A percentile compares a stretch with the other conserved stretches of the same genome.
phyloP scores from a whole-genome alignment of 2,329 filamentous ascomycete species.

The Paraphoma sp. region DNA sequence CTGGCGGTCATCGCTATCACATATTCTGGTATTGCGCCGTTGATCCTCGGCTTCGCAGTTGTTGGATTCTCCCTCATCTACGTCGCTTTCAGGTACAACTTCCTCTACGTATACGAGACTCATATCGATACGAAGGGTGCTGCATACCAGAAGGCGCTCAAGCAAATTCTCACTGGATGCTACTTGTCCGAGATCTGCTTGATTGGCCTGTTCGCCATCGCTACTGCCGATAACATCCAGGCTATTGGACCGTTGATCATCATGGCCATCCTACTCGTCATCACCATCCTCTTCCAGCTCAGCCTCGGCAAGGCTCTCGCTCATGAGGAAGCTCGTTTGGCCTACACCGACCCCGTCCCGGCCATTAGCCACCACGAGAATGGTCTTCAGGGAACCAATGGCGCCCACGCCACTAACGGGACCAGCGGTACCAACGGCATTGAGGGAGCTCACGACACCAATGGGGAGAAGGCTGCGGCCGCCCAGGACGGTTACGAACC shows the following conservation, averaged over 20 bases:
- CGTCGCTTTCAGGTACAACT: constrained; percentile 57
- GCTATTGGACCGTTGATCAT: constrained; percentile 51
- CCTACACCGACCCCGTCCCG: constrained; percentile 33
- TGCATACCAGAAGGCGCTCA: constrained; percentile 54
- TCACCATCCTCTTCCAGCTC: constrained; percentile 51
- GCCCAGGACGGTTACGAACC: constrained; percentile 12
- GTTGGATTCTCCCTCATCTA: constrained; percentile 55
- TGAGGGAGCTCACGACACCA: neutral
- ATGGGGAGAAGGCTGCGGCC: constrained; percentile 20
- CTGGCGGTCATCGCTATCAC: constrained; percentile 53
- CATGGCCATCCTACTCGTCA: constrained; percentile 50
- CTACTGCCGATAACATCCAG: constrained; percentile 40
- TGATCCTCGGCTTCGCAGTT: constrained; percentile 55
- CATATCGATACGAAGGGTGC: constrained; percentile 56
- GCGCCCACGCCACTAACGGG: neutral
- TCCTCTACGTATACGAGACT: constrained; percentile 57
- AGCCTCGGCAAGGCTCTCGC: constrained; percentile 41
- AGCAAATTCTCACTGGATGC: constrained; percentile 55
- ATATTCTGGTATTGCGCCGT: constrained; percentile 57
- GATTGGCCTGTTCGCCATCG: constrained; percentile 55
- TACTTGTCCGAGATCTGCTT: constrained; percentile 58
- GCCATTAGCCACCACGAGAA: constrained; percentile 29
- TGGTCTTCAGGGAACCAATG: constrained; percentile 12
- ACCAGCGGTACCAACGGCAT: too few species aligned
- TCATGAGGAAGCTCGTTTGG: constrained; percentile 37